phyloP scores from a whole-genome alignment of 805 yeast species.

The Monosporozyma yasuniensis region DNA sequence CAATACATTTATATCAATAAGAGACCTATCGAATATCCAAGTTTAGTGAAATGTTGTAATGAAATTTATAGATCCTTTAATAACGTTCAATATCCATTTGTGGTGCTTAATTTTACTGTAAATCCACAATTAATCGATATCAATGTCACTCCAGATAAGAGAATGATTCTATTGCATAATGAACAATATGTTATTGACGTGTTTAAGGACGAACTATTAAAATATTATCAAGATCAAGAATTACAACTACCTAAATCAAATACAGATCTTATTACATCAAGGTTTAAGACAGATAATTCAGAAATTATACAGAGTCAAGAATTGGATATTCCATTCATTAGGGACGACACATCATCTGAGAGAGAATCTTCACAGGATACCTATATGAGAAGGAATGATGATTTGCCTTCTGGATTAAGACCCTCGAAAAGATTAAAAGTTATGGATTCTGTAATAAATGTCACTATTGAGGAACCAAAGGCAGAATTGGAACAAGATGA shows the following conservation, averaged over 20 bases:
- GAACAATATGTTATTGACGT: constrained; percentile 53
- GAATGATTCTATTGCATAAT: constrained; percentile 57
- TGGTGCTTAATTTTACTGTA: constrained; percentile 51
- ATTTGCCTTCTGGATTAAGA: neutral
- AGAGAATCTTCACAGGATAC: neutral
- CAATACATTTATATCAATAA: constrained; percentile 68
- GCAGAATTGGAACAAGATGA: neutral
- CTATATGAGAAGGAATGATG: neutral
- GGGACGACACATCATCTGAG: neutral
- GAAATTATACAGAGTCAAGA: constrained; percentile 4
- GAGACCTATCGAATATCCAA: constrained; percentile 60
- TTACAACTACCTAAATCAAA: constrained; percentile 23
- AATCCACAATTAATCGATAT: constrained; percentile 56
- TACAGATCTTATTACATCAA: neutral
- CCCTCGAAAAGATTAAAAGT: neutral
- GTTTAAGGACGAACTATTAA: constrained; percentile 41
- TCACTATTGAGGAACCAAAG: constrained; percentile 1
- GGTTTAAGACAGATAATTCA: neutral
- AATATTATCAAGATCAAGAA: constrained; percentile 37
- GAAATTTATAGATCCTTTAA: constrained; percentile 70
- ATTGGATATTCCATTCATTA: neutral
- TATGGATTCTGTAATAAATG: neutral
- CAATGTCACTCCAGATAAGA: constrained; percentile 88
- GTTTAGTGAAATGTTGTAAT: constrained; percentile 49
- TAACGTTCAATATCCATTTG: constrained; percentile 61